Conservation (phyloP, 140 eudicot genomes). For the Anethum foeniculum region DNA sequence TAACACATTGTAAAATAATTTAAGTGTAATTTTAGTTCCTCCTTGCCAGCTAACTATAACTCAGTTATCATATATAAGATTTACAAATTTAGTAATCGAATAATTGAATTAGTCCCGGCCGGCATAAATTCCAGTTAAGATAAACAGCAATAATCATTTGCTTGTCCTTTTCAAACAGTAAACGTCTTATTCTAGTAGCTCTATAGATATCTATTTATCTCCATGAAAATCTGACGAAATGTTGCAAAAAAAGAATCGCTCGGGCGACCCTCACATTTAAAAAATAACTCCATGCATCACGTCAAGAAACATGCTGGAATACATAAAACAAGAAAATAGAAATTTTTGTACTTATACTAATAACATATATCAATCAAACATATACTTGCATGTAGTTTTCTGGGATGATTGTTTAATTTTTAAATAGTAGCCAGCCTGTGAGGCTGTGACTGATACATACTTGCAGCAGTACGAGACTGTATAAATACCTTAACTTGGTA, state of each 20-base stretch:
- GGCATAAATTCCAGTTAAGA: background rate
- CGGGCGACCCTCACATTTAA: background rate
- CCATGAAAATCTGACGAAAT: background rate
- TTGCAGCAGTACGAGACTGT: background rate
- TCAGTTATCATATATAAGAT: background rate
- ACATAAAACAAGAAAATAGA: background rate
- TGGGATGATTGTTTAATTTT: background rate
- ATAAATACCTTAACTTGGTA: background rate
- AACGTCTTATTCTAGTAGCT: background rate
- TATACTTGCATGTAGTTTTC: background rate
- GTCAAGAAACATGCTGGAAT: background rate
- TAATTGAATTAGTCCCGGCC: slow-evolving; percentile 5
- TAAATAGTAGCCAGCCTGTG: background rate
- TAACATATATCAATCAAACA: background rate
- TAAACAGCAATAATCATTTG: background rate
- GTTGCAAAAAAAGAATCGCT: background rate
- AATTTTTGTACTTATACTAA: background rate
- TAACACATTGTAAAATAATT: too few relatives aligned
- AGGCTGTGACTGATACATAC: background rate
- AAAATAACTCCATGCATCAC: background rate
- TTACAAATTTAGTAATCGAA: background rate
- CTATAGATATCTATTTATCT: background rate
- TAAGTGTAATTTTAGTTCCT: too few relatives aligned
- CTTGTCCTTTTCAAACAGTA: background rate
- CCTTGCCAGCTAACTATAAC: background rate